Base-by-base conservation (phyloP, 2,329 filamentous ascomycete species). In the Fusarium goolgardi region DNA sequence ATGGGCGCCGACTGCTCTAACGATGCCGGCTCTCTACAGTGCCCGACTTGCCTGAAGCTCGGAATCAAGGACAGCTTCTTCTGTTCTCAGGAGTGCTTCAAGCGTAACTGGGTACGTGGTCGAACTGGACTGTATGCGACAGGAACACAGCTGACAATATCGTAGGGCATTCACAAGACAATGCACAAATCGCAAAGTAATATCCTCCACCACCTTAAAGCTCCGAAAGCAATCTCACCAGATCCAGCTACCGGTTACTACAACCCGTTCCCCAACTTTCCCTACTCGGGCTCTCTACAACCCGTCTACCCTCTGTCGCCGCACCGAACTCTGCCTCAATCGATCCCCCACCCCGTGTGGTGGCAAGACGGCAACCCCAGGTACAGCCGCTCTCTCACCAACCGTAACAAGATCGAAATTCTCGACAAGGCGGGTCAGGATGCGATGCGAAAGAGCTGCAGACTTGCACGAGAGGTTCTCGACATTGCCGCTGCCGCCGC, bases 81-180 rank as follows among this genome's bases (percentile, higher is more conserved):
- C 83, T 99, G 96, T 84, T 94, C 94, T 29, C 96, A 99, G 80
- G 96, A 98, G 74, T 99, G 96, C 84, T 99, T 99, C 83, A 98
- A 97, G 86, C 91, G 90, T 80, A 99, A 94, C 84, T 99, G 96
- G 96, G 96, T 98, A 89, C 74, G 88, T 73, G 72, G 43, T 40
- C 35, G 35, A 29, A 12, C 18, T 20, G 27, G 43, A 43, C 9
- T 51, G 31, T 18, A 45, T 31, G 31, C 25, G 39, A 71, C 73
- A 62, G 73, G 71, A 31, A 45, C 34, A 13, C 20, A 53, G 23
- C 56, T 71, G 47, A 72, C 57, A 35, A 37, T 7, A 32, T 44
- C 20, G 53, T 75, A 97, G 94, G 84, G 82, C 78, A 88, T 90
- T 65, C 95, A 98, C 83, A 98, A 97, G 75, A 69, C 71, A 59